Evolutionary conservation across 768 basidiomycete genomes (phyloP).

Genomic region (Podaxis sp.): DNA sequence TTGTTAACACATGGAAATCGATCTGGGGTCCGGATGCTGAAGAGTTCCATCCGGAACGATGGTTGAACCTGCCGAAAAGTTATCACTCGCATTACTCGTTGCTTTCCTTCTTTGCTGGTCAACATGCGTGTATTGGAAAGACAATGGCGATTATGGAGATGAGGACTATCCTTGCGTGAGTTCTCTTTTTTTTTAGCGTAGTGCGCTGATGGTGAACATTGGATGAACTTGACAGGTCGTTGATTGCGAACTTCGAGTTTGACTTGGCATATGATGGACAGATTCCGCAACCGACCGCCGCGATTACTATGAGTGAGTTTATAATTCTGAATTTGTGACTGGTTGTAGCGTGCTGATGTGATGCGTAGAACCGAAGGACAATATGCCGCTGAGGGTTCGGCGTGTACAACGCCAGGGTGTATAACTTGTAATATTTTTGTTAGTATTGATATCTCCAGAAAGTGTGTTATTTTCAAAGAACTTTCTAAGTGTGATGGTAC

Average conservation of each 20-base stretch:
- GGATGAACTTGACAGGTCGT: too few relatives aligned
- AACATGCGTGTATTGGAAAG: conserved; percentile 47
- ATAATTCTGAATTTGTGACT: neutral
- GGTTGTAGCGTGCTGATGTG: neutral
- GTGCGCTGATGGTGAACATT: too few relatives aligned
- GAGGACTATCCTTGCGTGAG: conserved; percentile 43
- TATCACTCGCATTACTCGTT: conserved; percentile 37
- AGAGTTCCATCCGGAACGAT: conserved; percentile 47
- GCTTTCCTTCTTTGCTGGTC: conserved; percentile 44
- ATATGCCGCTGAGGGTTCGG: neutral
- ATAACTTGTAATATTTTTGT: neutral
- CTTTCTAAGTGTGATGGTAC: too few relatives aligned
- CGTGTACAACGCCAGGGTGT: neutral
- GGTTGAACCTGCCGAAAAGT: conserved; percentile 38
- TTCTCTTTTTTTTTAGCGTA: neutral
- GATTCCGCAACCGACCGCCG: conserved; percentile 23
- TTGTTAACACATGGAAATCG: conserved; percentile 48
- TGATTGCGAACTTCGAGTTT: conserved; percentile 40
- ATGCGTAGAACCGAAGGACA: neutral
- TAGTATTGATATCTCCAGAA: neutral
- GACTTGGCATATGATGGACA: conserved; percentile 41
- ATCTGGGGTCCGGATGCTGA: conserved; percentile 54
- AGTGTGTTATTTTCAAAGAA: too few relatives aligned
- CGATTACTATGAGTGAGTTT: conserved; percentile 45
- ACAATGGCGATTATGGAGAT: conserved; percentile 50